Percentiles rank a stretch among this genome's conserved stretches.
Conservation (phyloP, 2,329 filamentous ascomycete species). For the Ascochyta koolunga region DNA sequence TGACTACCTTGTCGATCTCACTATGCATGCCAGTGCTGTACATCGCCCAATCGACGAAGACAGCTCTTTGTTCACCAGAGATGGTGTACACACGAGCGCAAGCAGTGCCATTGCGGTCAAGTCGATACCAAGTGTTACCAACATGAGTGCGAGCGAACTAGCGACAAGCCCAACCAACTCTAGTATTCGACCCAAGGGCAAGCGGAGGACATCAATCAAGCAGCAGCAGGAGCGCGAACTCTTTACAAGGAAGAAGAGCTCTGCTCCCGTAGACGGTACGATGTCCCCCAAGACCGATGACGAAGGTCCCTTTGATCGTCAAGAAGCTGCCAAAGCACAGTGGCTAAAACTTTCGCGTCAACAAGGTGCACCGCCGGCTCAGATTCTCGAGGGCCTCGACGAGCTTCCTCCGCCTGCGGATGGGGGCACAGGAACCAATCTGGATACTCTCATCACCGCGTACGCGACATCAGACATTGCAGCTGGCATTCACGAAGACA, state of each 20-base stretch:
- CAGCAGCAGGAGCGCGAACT: constrained; percentile 88
- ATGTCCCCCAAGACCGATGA: constrained; percentile 68
- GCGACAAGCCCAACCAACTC: constrained; percentile 66
- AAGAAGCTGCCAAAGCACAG: constrained; percentile 58
- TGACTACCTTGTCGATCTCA: constrained; percentile 95
- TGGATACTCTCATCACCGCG: constrained; percentile 78
- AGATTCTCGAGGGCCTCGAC: constrained; percentile 73
- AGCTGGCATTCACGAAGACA: constrained; percentile 75
- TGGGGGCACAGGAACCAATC: constrained; percentile 69
- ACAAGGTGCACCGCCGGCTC: constrained; percentile 60
- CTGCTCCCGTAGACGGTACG: constrained; percentile 56
- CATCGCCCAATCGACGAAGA: constrained; percentile 62
- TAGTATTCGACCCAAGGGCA: constrained; percentile 68
- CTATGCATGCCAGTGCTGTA: constrained; percentile 84
- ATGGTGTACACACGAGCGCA: constrained; percentile 73
- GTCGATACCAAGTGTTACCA: constrained; percentile 84
- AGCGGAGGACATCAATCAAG: constrained; percentile 80
- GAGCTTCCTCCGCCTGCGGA: constrained; percentile 64
- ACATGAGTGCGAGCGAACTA: constrained; percentile 67
- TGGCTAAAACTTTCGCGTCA: constrained; percentile 66
- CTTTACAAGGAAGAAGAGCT: constrained; percentile 79
- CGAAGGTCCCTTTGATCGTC: constrained; percentile 61
- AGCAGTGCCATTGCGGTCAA: constrained; percentile 90
- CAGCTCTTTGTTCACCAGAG: constrained; percentile 64
- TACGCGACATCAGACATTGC: constrained; percentile 83